Evolutionary conservation across 2,329 filamentous ascomycete genomes (phyloP), one percentile per base, ranked within the genome.

Genomic region (Dothideomycetes sp.): DNA sequence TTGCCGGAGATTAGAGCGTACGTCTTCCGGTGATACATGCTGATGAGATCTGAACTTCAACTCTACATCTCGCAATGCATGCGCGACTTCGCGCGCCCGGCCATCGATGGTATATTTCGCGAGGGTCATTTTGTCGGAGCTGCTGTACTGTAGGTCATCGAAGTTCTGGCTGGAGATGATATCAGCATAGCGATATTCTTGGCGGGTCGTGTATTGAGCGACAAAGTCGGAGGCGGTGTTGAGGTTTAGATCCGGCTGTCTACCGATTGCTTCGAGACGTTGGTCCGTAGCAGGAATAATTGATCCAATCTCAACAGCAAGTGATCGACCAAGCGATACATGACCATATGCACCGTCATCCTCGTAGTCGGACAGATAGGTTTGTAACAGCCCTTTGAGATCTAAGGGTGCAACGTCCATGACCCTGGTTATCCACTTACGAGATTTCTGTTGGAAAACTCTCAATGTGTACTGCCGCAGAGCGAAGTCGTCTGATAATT

Each of bases 201-300:
- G 93, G 29, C 91, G 82, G 18, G 87, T 93, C 3, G 89, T 96
- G 58, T 98, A 98, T 55, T 98, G 89, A 2, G 91, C 87, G 55
- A 98, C 78, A 52, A 98, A 94, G 57, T 96, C 89, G 2, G 91
- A 96, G 1, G 85, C 87, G 9, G 88, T 87, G 57, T 96, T 94
- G 57, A 95, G 81, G 46, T 77, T 77, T 39, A 77, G 76, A 35
- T 81, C 77, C 14, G 81, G 79, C 46, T 84, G 73, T 27, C 72
- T 73, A 49, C 93, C 84, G 36, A 98, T 78, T 5, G 85, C 88
- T 50, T 75, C 79, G 31, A 98, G 70, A 46, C 86, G 77, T 54
- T 93, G 86, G 56, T 98, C 89, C 8, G 82, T 88, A 4, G 74
- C 72, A 4, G 93, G 89, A 41, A 98, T 85, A 12, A 81, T 69